Percentiles rank a stretch among this genome's conserved stretches.
phyloP scores from a whole-genome alignment of 2,329 filamentous ascomycete genomes.

The Sclerotinia glacialis region DNA sequence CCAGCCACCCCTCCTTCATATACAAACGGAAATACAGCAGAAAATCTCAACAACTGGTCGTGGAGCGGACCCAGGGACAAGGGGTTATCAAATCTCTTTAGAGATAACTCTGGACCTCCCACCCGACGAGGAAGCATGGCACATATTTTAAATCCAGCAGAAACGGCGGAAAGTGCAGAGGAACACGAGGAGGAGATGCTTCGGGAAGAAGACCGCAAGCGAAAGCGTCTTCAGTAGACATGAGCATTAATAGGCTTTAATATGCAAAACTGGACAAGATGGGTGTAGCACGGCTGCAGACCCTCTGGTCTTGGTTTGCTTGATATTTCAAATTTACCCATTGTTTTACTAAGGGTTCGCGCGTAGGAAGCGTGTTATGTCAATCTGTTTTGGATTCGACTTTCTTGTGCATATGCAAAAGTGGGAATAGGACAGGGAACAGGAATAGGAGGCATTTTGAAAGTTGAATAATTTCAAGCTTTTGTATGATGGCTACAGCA shows the following conservation, averaged over 20 bases:
- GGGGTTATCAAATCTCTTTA: slow-evolving; percentile 33
- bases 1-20: slow-evolving; percentile 38
- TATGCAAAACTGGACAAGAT: background rate
- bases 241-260: background rate
- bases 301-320: background rate
- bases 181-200: slow-evolving; percentile 62
- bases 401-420: background rate
- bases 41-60: slow-evolving; percentile 39
- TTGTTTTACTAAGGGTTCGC: background rate
- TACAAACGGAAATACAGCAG: slow-evolving; percentile 34
- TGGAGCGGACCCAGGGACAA: slow-evolving; percentile 38
- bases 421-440: background rate
- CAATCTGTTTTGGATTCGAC: background rate
- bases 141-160: slow-evolving; percentile 67
- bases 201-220: slow-evolving; percentile 55
- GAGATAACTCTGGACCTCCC: slow-evolving; percentile 55
- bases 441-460: background rate
- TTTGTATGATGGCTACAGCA: slow-evolving; percentile 11
- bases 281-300: background rate
- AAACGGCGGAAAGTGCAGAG: slow-evolving; percentile 63
- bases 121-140: slow-evolving; percentile 69
- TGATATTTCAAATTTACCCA: background rate
- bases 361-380: background rate
- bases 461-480: slow-evolving; percentile 3
- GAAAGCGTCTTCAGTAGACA: slow-evolving; percentile 50